phyloP scores from a whole-genome alignment of 1,139 yeast genomes.

The Saccharomycopsis crataegensis region DNA sequence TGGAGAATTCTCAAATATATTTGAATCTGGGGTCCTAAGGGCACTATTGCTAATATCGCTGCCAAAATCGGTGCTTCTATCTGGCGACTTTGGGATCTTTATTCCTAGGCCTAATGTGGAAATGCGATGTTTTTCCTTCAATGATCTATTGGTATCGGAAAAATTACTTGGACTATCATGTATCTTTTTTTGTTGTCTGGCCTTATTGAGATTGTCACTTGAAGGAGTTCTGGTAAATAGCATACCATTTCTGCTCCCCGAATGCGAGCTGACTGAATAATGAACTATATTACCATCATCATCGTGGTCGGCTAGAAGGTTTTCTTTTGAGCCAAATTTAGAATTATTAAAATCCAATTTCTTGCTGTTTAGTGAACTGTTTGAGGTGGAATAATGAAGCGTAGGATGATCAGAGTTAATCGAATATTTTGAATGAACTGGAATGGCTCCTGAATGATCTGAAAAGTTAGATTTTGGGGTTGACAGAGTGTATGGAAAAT shows the following conservation, averaged over 20 bases:
- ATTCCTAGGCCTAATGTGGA: slow-evolving; percentile 16
- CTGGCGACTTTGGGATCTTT: slow-evolving; percentile 12
- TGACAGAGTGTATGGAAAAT: background rate
- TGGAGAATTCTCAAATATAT: slow-evolving; percentile 12
- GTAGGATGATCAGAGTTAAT: background rate
- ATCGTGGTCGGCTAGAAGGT: background rate
- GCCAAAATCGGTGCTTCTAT: background rate
- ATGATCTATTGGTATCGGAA: slow-evolving; percentile 12
- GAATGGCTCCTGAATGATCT: background rate
- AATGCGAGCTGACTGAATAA: background rate
- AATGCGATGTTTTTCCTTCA: slow-evolving; percentile 16
- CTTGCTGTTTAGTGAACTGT: background rate
- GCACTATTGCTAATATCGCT: background rate
- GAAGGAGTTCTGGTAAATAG: slow-evolving; percentile 7
- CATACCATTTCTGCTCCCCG: slow-evolving; percentile 9
- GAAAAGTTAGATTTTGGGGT: background rate
- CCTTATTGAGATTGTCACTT: background rate
- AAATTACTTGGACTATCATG: slow-evolving; percentile 3
- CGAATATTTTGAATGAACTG: background rate
- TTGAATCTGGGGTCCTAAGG: slow-evolving; percentile 13
- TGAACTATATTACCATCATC: background rate
- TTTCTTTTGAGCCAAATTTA: slow-evolving; percentile 1
- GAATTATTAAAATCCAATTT: slow-evolving; percentile 4
- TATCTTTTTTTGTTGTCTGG: background rate
- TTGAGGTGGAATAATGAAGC: background rate